Evolutionary conservation across 371 early-diverging fungal species (phyloP), one percentile per base, ranked within the genome.

Genomic region (Apophysomyces sp.): DNA sequence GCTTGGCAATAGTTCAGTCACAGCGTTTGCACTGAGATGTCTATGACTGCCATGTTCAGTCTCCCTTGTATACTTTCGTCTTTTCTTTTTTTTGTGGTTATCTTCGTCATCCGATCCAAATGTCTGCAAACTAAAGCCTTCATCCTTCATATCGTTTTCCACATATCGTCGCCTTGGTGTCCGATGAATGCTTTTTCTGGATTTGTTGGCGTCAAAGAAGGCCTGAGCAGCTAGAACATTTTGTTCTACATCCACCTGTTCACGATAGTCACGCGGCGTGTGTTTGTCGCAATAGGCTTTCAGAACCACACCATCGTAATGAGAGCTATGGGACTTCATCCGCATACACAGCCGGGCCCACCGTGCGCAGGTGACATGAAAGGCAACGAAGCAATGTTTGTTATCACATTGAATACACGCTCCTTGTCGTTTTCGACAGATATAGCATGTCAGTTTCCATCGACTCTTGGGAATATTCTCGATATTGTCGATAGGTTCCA

Each of bases 401-500:
- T 92, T 89, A 57, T 88, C 85, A 74, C 99, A 99, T 74, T 96
- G 98, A 65, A 98, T 97, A 60, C 94, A 94, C 0, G 97, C 98
- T 13, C 99, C 99, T 52, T 80, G 80, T 13, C 82, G 80, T 16
- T 84, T 73, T 52, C 90, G 87, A 74, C 99, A 99, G 29, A 98
- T 84, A 58, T 85, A 90, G 68, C 99, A 99, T 12, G 77, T 73
- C 65, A 97, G 76, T 44, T 83, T 88, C 94, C 95, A 97, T 18
- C 98, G 89, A 54, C 90, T 89, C 28, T 88, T 88, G 2, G 96
- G 97, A 15, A 98, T 90, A 57, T 83, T 86, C 32, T 92, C 93
- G 16, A 96, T 81, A 52, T 86, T 83, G 67, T 97, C 98, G 59
- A 99, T 93, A 0, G 99, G 99, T 69, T 99, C 99, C 96, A 98